Percentiles rank a stretch among this genome's conserved stretches.
Evolutionary conservation across 331 rosid species (phyloP).

Genomic region (Stylosanthes scabra): DNA sequence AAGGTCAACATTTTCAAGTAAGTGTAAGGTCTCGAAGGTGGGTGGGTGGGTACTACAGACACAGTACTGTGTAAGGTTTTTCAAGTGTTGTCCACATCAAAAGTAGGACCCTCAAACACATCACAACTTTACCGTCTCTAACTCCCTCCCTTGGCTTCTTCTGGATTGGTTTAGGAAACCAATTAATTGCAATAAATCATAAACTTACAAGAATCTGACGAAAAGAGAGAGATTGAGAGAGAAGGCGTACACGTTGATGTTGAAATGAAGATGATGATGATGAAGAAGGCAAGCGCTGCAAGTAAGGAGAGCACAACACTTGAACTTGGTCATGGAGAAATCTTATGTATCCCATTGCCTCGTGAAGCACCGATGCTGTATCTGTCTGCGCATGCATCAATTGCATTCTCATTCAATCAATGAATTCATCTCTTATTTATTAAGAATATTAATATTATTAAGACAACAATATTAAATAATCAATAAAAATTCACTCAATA

Average conservation of each 20-base stretch:
- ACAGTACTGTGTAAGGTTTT: too few relatives aligned
- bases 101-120: slow-evolving; percentile 28
- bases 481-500: too few relatives aligned
- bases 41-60: not conserved
- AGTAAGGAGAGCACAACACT: slow-evolving; percentile 82
- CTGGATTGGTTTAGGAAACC: not conserved
- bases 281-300: slow-evolving; percentile 55
- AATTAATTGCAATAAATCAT: not conserved
- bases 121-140: slow-evolving; percentile 5
- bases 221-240: slow-evolving; percentile 7
- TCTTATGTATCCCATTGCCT: slow-evolving; percentile 88
- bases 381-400: slow-evolving; percentile 72
- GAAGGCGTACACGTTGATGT: slow-evolving; percentile 48
- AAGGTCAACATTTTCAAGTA: slow-evolving; percentile 39
- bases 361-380: slow-evolving; percentile 95
- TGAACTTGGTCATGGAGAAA: slow-evolving; percentile 95
- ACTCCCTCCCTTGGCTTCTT: not conserved
- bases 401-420: slow-evolving; percentile 24
- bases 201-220: slow-evolving; percentile 9
- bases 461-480: too few relatives aligned
- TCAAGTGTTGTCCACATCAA: slow-evolving; percentile 36
- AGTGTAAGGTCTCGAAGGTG: slow-evolving; percentile 9
- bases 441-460: too few relatives aligned
- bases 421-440: too few relatives aligned
- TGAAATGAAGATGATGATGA: slow-evolving; percentile 15